A percentile compares a stretch with the other conserved stretches of the same genome.
phyloP scores from a whole-genome alignment of 1,284 basidiomycete species.

The Sanguinoderma infundibulare region DNA sequence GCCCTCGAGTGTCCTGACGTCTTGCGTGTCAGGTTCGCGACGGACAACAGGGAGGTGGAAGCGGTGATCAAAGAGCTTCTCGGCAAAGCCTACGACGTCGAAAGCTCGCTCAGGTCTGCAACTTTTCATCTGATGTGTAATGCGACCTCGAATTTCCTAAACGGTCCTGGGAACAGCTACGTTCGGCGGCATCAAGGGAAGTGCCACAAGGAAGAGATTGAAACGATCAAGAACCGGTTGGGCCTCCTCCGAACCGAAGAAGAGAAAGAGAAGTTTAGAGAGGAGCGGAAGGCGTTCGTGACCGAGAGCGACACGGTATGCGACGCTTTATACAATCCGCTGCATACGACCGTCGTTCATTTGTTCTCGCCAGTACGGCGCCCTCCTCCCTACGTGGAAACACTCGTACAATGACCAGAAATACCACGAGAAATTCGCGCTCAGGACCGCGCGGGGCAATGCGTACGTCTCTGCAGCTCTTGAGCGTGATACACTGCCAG shows the following conservation, averaged over 20 bases:
- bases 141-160: neutral
- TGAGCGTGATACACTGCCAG: neutral
- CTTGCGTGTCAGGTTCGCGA: neutral
- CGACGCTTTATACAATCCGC: too few species aligned
- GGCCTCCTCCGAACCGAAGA: neutral
- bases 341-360: neutral
- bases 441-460: conserved; percentile 5
- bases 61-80: neutral
- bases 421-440: neutral
- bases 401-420: neutral
- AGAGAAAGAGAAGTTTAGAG: neutral
- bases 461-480: neutral
- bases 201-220: neutral
- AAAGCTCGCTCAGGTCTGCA: neutral
- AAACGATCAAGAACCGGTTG: neutral
- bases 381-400: neutral
- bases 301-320: neutral
- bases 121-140: neutral
- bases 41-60: neutral
- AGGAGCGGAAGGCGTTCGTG: neutral
- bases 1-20: neutral
- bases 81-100: neutral
- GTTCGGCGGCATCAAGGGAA: too few species aligned
- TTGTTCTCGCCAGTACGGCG: neutral
- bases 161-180: neutral